Evolutionary conservation across 2,329 filamentous ascomycete genomes (phyloP).

Genomic region (Aphanoascus verrucosus): DNA sequence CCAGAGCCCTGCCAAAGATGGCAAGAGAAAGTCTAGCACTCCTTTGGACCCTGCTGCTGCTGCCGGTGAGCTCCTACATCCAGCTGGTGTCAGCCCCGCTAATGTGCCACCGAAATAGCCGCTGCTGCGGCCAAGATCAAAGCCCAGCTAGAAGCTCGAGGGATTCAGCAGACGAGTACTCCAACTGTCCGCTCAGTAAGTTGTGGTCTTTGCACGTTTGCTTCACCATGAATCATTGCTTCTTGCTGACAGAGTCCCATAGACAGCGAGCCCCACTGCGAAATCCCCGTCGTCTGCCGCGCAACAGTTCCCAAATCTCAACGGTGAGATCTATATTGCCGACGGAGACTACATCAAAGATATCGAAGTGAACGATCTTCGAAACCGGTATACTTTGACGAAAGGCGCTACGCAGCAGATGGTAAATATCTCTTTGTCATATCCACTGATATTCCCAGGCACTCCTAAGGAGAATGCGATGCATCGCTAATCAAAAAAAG

Average conservation of each 20-base stretch:
- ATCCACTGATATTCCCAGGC: slow-evolving; percentile 54
- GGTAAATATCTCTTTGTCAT: slow-evolving; percentile 75
- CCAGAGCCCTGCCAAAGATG: slow-evolving; percentile 38
- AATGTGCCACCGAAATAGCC: slow-evolving; percentile 40
- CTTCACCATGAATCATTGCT: neutral
- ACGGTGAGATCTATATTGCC: slow-evolving; percentile 82
- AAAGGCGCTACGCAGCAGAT: slow-evolving; percentile 97
- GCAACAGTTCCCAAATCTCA: slow-evolving; percentile 48
- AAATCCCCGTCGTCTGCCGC: slow-evolving; percentile 46
- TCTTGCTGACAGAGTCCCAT: slow-evolving; percentile 16
- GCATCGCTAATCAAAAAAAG: slow-evolving; percentile 18
- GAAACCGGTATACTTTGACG: slow-evolving; percentile 92
- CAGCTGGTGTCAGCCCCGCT: neutral
- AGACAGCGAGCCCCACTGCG: slow-evolving; percentile 41
- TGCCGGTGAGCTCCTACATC: slow-evolving; percentile 47
- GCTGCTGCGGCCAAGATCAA: slow-evolving; percentile 84
- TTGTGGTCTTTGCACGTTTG: neutral
- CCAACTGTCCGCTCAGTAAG: slow-evolving; percentile 61
- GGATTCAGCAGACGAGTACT: slow-evolving; percentile 80
- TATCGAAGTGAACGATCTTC: slow-evolving; percentile 95
- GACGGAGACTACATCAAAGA: slow-evolving; percentile 98
- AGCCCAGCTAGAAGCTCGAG: slow-evolving; percentile 70
- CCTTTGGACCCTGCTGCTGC: slow-evolving; percentile 61
- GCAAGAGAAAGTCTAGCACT: slow-evolving; percentile 34
- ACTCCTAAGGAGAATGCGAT: slow-evolving; percentile 24